A percentile compares a stretch with the other conserved stretches of the same genome.
These are phyloP conservation scores for Corchorus olitorius DNA, from an alignment of 345 rosid genomes.

Conservation along the genomic window DNA sequence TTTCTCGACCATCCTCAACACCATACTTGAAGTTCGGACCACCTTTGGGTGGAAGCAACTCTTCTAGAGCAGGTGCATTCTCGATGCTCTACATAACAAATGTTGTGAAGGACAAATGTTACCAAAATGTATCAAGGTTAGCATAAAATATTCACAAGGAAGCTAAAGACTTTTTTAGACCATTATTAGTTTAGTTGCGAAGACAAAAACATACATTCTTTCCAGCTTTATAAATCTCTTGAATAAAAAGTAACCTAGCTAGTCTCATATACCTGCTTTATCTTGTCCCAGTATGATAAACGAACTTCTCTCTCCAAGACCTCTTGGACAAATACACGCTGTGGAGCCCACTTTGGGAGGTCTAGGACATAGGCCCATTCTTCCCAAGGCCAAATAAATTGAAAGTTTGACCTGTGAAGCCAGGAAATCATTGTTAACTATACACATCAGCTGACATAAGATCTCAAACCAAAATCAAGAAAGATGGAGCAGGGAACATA, in stretches of 20 bases:
- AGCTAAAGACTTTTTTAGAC: background rate
- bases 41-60: conserved; percentile 87
- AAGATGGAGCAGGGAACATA: background rate
- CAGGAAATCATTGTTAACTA: conserved; percentile 21
- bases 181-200: background rate
- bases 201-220: background rate
- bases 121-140: conserved; percentile 20
- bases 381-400: conserved; percentile 99
- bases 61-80: conserved; percentile 83
- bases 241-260: background rate
- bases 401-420: conserved; percentile 84
- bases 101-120: conserved; percentile 14
- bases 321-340: conserved; percentile 96
- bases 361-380: conserved; percentile 97
- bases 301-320: conserved; percentile 98
- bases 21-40: conserved; percentile 68
- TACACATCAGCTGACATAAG: background rate
- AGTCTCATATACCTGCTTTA: conserved; percentile 75
- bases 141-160: background rate
- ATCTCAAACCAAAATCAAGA: conserved; percentile 1
- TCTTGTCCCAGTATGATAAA: conserved; percentile 95
- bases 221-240: background rate
- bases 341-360: conserved; percentile 98
- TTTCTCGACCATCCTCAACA: conserved; percentile 66
- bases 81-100: conserved; percentile 72